Base-by-base conservation (phyloP, 2,329 filamentous ascomycete species). In the Teratosphaeria zuluensis region DNA sequence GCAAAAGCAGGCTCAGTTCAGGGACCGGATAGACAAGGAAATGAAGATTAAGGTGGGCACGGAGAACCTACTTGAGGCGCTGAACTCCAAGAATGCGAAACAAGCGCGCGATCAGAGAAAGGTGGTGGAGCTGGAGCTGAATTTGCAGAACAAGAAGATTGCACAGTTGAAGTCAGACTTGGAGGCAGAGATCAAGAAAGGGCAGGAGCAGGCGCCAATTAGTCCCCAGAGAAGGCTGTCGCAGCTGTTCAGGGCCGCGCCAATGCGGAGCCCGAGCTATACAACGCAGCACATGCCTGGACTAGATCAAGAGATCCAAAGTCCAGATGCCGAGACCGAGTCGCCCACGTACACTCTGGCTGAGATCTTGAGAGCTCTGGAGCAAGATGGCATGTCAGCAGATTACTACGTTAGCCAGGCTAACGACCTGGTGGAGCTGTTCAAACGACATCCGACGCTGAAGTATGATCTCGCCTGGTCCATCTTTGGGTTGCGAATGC, bases 401-500 rank as follows among this genome's bases (percentile, higher is more conserved):
- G 94, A 97, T 73, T 96, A 95, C 75, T 99, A 99, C 70, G 92
- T 99, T 56, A 89, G 89, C 60, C 85, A 90, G 62, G 91, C 91
- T 30, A 99, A 99, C 70, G 89, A 84, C 63, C 80, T 99, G 8
- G 94, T 97, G n/a, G 89, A 95, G 62, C 80, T 99, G n/a, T 95
- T 99, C 76, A 96, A 92, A 72, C 83, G 90, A 56, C 85, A 97
- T 73, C 90, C 91, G 1, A 92, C 90, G 1, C 80, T 99, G 59
- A 99, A 99, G 71, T 96, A 97, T 72, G 95, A 99, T 73, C 77
- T 99, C 54, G 92, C 90, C 1, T 99, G 94, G 94, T 89, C 91
- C 3, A 86, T 95, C 1, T 99, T 99, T 74, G 94, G 95, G 1
- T 76, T 95, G 54, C 84, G 94, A 51, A 92, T 97, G 78, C 94